These are phyloP conservation scores for Cutaneotrichosporon spelunceum DNA, from an alignment of 1,284 basidiomycete species.

Conservation along the genomic window DNA sequence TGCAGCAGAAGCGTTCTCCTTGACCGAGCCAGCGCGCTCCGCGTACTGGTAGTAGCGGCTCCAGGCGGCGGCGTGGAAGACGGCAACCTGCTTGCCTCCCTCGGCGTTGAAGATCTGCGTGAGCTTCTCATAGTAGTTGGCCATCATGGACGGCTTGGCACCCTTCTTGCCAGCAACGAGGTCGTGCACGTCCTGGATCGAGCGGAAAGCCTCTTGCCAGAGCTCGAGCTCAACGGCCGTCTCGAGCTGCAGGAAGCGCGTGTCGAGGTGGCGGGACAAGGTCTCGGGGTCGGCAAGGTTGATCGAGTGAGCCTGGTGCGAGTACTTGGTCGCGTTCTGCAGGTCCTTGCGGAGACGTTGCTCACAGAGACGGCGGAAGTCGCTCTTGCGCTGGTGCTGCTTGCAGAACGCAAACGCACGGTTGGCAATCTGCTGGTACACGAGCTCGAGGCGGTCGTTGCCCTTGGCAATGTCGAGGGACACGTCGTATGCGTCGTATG, in stretches of 20 bases:
- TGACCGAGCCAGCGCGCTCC: slow-evolving; percentile 63
- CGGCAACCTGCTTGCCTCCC: slow-evolving; percentile 65
- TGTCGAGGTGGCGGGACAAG: slow-evolving; percentile 94
- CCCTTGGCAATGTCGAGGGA: slow-evolving; percentile 96
- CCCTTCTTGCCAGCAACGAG: slow-evolving; percentile 79
- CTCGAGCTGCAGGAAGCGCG: slow-evolving; percentile 95
- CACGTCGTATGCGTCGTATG: slow-evolving; percentile 98
- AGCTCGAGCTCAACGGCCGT: slow-evolving; percentile 98
- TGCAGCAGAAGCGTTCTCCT: slow-evolving; percentile 79
- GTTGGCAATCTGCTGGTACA: slow-evolving; percentile 96
- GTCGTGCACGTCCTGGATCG: slow-evolving; percentile 97
- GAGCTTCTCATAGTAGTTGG: slow-evolving; percentile 98
- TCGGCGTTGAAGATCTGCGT: slow-evolving; percentile 78
- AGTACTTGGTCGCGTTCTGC: slow-evolving; percentile 90
- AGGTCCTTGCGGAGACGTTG: slow-evolving; percentile 88
- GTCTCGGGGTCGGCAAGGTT: slow-evolving; percentile 96
- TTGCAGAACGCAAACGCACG: slow-evolving; percentile 97
- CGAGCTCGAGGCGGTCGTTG: slow-evolving; percentile 86
- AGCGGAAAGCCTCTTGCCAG: slow-evolving; percentile 99
- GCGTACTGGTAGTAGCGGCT: slow-evolving; percentile 66
- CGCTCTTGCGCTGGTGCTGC: slow-evolving; percentile 89
- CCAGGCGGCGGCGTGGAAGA: slow-evolving; percentile 98
- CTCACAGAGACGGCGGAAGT: slow-evolving; percentile 96
- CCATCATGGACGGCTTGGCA: slow-evolving; percentile 93
- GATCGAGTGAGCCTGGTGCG: slow-evolving; percentile 94